Evolutionary conservation across 1,139 yeast species (phyloP), one percentile per base, ranked within the genome.

Genomic region (Diutina scorzettiae): DNA sequence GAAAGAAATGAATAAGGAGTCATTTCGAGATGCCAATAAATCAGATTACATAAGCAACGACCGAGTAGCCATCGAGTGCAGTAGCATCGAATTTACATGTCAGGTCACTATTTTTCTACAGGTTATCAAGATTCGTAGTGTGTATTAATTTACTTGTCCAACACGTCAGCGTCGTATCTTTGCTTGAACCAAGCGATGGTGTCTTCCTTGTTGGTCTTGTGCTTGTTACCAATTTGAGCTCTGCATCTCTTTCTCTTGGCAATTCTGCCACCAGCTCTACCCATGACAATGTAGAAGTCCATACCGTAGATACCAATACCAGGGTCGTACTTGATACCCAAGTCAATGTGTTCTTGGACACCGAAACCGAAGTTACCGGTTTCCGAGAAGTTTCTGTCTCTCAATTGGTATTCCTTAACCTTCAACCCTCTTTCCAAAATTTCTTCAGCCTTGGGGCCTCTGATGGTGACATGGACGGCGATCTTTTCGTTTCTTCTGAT

Each of bases 331-430:
- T 93, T 93, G 84, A 91, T 91, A 81, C 98, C 98, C 72, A 91
- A 82, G 73, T 91, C 99, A 64, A 91, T 91, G 82, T 91, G 99
- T 80, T 91, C 99, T 62, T 85, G 86, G 68, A 91, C 80, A 83
- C 99, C 99, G 82, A 91, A 91, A 78, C 98, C 99, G 64, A 91
- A 91, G 96, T 91, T 93, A 76, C 99, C 99, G 64, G 97, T 89
- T 59, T 78, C 86, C 62, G 96, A 86, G 79, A 91, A 91, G 93
- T 91, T 91, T 71, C 73, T 84, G 67, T 74, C 73, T 67, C 73
- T 81, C 69, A 91, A 85, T 77, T 91, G 97, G 78, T 87, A 91
- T 80, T 91, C 99, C 81, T 89, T 91, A 69, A 91, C 99, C 81
- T 91, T 91, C 64, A 91, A 81, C 67, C 98, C 99, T 79, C 99